Evolutionary conservation across 2,329 filamentous ascomycete species (phyloP), one percentile per base, ranked within the genome.

Genomic region (Trichoderma citrinoviride): DNA sequence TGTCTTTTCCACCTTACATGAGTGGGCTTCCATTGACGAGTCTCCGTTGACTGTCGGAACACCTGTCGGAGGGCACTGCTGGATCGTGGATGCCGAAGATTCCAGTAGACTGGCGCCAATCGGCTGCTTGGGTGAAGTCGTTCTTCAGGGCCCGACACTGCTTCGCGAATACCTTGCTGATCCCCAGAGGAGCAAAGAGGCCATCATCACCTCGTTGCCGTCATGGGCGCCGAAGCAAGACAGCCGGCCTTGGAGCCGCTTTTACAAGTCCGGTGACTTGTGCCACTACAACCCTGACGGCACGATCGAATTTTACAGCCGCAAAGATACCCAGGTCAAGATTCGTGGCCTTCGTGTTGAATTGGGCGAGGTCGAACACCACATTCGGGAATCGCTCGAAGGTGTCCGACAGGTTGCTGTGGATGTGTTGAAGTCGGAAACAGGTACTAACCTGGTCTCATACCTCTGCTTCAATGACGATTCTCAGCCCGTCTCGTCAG

Each of bases 241-340:
- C 25, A 17, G 43, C 25, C 21, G 55, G 7, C 21, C 33, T 21
- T 78, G 10, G 61, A 27, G 54, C 46, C 61, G 60, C 8, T 29
- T 55, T 46, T 84, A 82, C 69, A 80, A 79, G 61, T 82, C 82
- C 1, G 82, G 82, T 4, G 82, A 84, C 66, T 72, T 83, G 15
- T 81, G 75, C 3, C 72, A 71, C 41, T 81, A 81, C 25, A 71
- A 77, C 29, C 69, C 72, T 0, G 75, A 81, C 55, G 78, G 79
- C 0, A 72, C 71, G 15, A 70, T 84, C 10, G 68, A 75, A 0
- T 83, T 79, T 57, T 68, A 83, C 33, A 83, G 83, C 49, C 77
- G 85, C 15, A 85, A 83, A 67, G 85, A 87, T 67, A 79, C 78
- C 0, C 85, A 87, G 70, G 79, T 86, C 56, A 88, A 88, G 71